phyloP scores from a whole-genome alignment of 2,329 filamentous ascomycete genomes.

The Lasiodiplodia sp. region DNA sequence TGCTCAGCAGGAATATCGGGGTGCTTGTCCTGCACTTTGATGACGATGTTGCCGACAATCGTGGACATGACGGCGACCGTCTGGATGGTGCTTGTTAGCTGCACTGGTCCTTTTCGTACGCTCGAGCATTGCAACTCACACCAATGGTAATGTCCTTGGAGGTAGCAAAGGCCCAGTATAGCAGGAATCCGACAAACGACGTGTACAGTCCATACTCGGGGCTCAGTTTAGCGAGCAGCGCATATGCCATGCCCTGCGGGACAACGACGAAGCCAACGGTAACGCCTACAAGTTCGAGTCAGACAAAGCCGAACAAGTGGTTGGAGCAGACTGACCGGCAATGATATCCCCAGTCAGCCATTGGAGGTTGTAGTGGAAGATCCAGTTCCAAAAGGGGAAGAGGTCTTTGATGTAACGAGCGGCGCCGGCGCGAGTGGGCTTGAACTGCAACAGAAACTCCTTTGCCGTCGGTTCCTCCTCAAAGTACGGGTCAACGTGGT shows the following conservation, averaged over 20 bases:
- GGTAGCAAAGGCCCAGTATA: conserved; percentile 97
- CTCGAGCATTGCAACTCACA: conserved; percentile 59
- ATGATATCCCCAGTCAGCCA: conserved; percentile 43
- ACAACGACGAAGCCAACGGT: conserved; percentile 82
- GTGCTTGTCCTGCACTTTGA: conserved; percentile 63
- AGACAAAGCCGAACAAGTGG: neutral
- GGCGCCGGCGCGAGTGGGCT: conserved; percentile 37
- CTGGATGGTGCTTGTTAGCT: conserved; percentile 49
- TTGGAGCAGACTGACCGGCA: conserved; percentile 36
- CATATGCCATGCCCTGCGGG: conserved; percentile 95
- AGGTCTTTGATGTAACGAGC: conserved; percentile 38
- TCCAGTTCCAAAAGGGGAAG: conserved; percentile 41
- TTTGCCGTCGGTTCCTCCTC: conserved; percentile 41
- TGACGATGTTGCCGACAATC: conserved; percentile 80
- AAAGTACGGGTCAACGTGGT: conserved; percentile 34
- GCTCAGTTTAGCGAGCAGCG: conserved; percentile 76
- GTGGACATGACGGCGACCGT: conserved; percentile 95
- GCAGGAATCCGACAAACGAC: conserved; percentile 90
- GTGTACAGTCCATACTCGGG: conserved; percentile 88
- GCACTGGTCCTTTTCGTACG: neutral
- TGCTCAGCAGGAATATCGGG: conserved; percentile 68
- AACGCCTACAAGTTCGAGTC: conserved; percentile 44
- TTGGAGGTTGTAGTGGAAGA: conserved; percentile 40
- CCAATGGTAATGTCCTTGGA: conserved; percentile 98
- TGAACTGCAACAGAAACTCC: conserved; percentile 39